Conservation (phyloP, 805 yeast genomes). For the Saturnispora dispora region DNA sequence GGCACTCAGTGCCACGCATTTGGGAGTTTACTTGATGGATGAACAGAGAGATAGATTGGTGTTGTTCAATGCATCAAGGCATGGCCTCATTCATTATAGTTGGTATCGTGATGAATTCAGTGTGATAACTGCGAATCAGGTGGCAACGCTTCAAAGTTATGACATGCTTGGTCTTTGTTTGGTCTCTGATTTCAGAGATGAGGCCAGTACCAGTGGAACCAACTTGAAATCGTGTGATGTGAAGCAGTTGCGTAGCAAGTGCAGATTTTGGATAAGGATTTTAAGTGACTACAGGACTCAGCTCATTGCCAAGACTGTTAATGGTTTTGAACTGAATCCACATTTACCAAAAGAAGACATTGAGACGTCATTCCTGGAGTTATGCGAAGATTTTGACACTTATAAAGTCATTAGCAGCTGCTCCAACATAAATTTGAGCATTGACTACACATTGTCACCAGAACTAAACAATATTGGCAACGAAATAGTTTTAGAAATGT, state of each 20-base stretch:
- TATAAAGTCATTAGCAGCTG: background rate
- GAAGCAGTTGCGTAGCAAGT: background rate
- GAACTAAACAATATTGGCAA: background rate
- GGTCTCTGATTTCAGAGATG: conserved; percentile 1
- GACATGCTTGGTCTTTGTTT: conserved; percentile 6
- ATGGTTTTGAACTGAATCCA: background rate
- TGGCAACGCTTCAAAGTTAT: background rate
- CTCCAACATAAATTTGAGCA: background rate
- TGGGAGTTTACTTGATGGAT: conserved; percentile 2
- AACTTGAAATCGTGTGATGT: background rate
- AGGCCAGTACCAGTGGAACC: background rate
- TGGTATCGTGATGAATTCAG: background rate
- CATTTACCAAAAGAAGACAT: background rate
- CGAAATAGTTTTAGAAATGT: background rate
- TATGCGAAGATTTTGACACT: background rate
- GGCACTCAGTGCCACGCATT: conserved; percentile 22
- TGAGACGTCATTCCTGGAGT: background rate
- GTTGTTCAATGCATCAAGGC: conserved; percentile 8
- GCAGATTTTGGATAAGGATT: conserved; percentile 2
- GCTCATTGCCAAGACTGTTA: background rate
- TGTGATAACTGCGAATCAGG: background rate
- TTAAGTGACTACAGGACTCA: background rate
- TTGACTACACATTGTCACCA: background rate
- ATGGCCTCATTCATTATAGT: conserved; percentile 7
- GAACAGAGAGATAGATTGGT: background rate